Conservation (phyloP, 2,329 filamentous ascomycete species). For the Arachnopeziza araneosa region DNA sequence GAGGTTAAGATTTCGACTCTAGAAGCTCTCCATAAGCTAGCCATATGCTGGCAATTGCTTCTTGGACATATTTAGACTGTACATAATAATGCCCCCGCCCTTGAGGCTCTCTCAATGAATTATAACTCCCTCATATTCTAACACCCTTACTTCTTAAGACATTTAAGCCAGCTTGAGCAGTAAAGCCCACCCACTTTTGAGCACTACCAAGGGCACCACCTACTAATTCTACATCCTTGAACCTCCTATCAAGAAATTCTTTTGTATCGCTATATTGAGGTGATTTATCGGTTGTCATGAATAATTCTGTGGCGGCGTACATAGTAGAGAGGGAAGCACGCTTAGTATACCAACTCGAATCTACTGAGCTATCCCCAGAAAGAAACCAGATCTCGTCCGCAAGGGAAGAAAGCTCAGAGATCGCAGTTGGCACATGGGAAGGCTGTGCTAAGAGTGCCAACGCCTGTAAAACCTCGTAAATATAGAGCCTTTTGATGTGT, state of each 20-base stretch:
- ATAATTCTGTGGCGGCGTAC: slow-evolving; percentile 79
- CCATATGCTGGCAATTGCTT: too few relatives aligned
- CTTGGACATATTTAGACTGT: background rate
- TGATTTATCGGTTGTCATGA: slow-evolving; percentile 86
- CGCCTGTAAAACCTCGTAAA: slow-evolving; percentile 39
- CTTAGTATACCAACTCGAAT: slow-evolving; percentile 83
- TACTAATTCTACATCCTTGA: slow-evolving; percentile 58
- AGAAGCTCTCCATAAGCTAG: too few relatives aligned
- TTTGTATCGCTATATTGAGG: slow-evolving; percentile 70
- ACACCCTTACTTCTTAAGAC: slow-evolving; percentile 82
- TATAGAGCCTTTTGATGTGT: background rate
- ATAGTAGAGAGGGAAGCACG: slow-evolving; percentile 56
- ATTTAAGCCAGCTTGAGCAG: slow-evolving; percentile 70
- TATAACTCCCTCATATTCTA: slow-evolving; percentile 45
- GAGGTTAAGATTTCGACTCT: background rate
- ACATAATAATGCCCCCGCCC: background rate
- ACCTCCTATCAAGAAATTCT: slow-evolving; percentile 69
- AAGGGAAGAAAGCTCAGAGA: slow-evolving; percentile 73
- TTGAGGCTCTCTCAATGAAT: background rate
- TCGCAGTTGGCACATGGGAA: slow-evolving; percentile 65
- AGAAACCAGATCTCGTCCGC: slow-evolving; percentile 92
- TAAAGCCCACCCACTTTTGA: slow-evolving; percentile 77
- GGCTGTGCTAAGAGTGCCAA: slow-evolving; percentile 87
- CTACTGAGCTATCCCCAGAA: slow-evolving; percentile 74
- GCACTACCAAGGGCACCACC: slow-evolving; percentile 58